A percentile compares a stretch with the other conserved stretches of the same genome.
Evolutionary conservation across 2,329 filamentous ascomycete species (phyloP).

Genomic region (Cercospora zeina): DNA sequence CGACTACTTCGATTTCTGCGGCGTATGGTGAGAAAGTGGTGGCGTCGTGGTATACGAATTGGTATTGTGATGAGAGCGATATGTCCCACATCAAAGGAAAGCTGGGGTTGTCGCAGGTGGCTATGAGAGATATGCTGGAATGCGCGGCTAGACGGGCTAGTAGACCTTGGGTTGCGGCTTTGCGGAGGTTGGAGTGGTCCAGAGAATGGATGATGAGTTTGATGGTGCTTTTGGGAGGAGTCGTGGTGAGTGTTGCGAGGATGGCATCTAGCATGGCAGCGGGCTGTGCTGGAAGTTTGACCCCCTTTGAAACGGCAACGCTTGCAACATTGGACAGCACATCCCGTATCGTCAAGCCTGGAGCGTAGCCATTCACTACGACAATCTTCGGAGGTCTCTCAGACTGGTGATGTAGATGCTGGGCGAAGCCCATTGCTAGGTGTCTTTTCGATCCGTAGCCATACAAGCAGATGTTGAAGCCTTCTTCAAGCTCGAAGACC

Average conservation of each 20-base stretch:
- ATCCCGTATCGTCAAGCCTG: constrained; percentile 66
- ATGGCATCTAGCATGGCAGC: constrained; percentile 68
- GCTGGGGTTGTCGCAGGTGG: constrained; percentile 83
- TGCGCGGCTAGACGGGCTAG: constrained; percentile 76
- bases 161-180: constrained; percentile 66
- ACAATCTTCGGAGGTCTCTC: constrained; percentile 62
- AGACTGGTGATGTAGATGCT: constrained; percentile 60
- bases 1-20: constrained; percentile 77
- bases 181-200: constrained; percentile 75
- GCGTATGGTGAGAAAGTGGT: constrained; percentile 81
- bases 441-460: constrained; percentile 86
- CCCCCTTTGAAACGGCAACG: constrained; percentile 55
- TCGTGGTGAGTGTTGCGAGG: constrained; percentile 58
- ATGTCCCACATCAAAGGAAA: constrained; percentile 90
- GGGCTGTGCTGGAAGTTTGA: constrained; percentile 65
- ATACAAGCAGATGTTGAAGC: constrained; percentile 87
- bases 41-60: constrained; percentile 88
- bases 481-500: constrained; percentile 83
- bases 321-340: constrained; percentile 68
- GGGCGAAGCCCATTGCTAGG: constrained; percentile 73
- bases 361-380: constrained; percentile 81
- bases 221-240: constrained; percentile 42
- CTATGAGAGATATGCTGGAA: constrained; percentile 69
- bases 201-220: constrained; percentile 71
- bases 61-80: constrained; percentile 75